Conservation (phyloP, 306 rosid species). For the Cucurbita ficifolia region DNA sequence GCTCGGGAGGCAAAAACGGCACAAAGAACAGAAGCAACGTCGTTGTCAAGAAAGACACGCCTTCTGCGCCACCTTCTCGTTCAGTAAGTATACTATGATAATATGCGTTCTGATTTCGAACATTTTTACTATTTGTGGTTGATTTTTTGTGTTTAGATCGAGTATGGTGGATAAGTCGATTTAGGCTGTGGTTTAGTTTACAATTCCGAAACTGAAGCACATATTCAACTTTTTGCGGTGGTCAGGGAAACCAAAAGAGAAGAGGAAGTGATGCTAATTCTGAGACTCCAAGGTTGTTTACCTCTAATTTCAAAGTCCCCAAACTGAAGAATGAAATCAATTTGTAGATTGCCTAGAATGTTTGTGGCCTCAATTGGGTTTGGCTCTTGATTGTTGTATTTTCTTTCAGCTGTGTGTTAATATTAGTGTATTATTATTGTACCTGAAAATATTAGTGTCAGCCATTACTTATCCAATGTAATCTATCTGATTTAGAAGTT, state of each 20-base stretch:
- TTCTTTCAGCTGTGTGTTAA: not conserved
- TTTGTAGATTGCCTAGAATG: not conserved
- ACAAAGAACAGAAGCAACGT: not conserved
- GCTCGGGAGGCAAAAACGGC: not conserved
- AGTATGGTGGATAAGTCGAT: not conserved
- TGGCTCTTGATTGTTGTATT: not conserved
- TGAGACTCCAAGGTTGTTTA: constrained; percentile 5
- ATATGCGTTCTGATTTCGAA: not conserved
- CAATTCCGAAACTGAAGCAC: not conserved
- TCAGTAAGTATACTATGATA: not conserved
- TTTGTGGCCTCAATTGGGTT: not conserved
- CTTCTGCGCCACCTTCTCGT: not conserved
- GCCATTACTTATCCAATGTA: not conserved
- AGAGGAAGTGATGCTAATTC: not conserved
- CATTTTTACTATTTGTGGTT: not conserved
- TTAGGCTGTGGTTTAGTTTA: not conserved
- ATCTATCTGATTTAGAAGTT: not conserved
- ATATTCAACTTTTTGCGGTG: not conserved
- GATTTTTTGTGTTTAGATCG: not conserved
- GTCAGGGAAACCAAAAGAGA: not conserved
- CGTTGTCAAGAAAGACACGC: not conserved
- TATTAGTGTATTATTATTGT: not conserved
- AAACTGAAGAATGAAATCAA: constrained; percentile 6
- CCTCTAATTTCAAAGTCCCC: constrained; percentile 5
- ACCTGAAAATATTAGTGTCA: not conserved